Base-by-base conservation (phyloP, 306 rosid species). In the Dryas drummondii region DNA sequence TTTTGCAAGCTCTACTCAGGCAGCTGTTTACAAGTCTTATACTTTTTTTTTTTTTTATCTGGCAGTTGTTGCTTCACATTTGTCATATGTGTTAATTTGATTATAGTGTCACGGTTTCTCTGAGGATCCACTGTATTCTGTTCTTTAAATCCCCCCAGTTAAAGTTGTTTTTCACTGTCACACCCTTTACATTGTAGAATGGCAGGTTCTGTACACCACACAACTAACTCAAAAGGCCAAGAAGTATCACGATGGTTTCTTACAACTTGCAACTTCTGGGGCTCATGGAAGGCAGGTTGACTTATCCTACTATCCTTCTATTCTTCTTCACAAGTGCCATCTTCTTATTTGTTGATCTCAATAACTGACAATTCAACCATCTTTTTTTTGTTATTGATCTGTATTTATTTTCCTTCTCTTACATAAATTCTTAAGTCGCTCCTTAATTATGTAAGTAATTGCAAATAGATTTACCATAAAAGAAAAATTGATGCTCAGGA, bases 201-300 rank as follows among this genome's bases (percentile, higher is more conserved):
- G 90, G 92, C 91, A 83, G 82, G 94, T 84, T 62, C 75, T 93
- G 66, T 89, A 93, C 89, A 91, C 98, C 22, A 75, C 91, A 58
- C 93, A 93, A 73, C 13, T 93, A 77, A 89, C 89, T 79, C 96
- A 93, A 76, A 93, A 83, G 84, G 87, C 92, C 70, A 93, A 93
- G 92, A 93, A 85, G 83, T 91, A 81, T 85, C 97, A 89, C 77
- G 94, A 85, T 79, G 98, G 96, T 58, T 88, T 91, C 72, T 66
- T 93, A 72, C 84, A 68, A 68, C 86, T 84, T 58, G 74, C 81
- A 49, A 42, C 76, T 79, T 60, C 66, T 17, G 91, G 96, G 78
- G 84, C 89, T 75, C 77, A 67, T 17, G 89, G 84, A 82, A 82
- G 80, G 79, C 90, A 91, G 92, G 98, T 89, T 86, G 68, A 56